Evolutionary conservation across 176 grass and related monocot genomes (phyloP).

Genomic region (Triticum aestivum): DNA sequence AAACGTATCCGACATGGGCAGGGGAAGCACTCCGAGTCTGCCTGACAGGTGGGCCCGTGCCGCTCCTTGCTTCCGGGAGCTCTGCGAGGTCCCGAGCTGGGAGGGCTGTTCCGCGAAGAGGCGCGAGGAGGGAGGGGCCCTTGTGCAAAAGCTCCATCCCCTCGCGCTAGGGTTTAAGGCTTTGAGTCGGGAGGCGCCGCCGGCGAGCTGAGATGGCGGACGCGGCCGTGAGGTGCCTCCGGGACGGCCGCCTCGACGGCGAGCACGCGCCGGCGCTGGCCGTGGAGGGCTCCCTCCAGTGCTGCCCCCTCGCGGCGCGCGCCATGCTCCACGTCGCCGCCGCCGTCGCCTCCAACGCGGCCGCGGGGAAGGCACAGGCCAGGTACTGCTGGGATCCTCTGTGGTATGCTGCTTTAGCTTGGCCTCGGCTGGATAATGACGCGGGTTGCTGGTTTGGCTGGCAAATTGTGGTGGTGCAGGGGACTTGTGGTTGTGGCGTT

Average conservation of each 20-base stretch:
- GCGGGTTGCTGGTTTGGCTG: slow-evolving; percentile 6
- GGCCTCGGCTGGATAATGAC: background rate
- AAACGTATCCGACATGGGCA: slow-evolving; percentile 7
- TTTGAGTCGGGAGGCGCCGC: background rate
- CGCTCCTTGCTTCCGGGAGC: slow-evolving; percentile 17
- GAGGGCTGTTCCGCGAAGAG: too few species aligned
- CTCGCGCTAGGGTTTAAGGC: slow-evolving; percentile 39
- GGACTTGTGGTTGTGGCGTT: slow-evolving; percentile 71
- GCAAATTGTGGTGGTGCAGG: slow-evolving; percentile 36
- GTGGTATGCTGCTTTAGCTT: background rate
- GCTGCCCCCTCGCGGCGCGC: slow-evolving; percentile 35
- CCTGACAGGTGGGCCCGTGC: background rate
- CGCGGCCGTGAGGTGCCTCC: slow-evolving; percentile 44
- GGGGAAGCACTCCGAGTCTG: background rate
- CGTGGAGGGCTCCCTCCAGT: slow-evolving; percentile 45
- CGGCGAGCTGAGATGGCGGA: slow-evolving; percentile 53
- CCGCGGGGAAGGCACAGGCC: slow-evolving; percentile 48
- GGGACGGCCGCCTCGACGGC: slow-evolving; percentile 61
- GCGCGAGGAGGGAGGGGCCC: background rate
- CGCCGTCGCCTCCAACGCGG: slow-evolving; percentile 42
- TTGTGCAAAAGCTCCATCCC: background rate
- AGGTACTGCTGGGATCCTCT: slow-evolving; percentile 26
- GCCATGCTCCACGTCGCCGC: slow-evolving; percentile 52
- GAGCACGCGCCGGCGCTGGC: slow-evolving; percentile 59
- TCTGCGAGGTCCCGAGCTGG: background rate